These are phyloP conservation scores for Colletotrichum magnum DNA, from an alignment of 2,329 filamentous ascomycete species.

Conservation along the genomic window DNA sequence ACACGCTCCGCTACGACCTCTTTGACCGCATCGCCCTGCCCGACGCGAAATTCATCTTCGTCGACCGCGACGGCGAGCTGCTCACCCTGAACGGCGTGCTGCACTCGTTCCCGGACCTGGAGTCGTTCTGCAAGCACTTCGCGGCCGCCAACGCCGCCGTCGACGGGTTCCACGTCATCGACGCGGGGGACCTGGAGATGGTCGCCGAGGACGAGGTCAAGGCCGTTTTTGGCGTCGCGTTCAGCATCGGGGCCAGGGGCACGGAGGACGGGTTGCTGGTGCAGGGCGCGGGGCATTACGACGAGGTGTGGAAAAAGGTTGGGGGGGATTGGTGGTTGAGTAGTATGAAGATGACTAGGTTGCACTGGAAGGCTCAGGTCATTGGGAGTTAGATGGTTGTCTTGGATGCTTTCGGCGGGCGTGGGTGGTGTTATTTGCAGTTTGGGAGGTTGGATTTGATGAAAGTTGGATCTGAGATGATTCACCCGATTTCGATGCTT, in stretches of 20 bases:
- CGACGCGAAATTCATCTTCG: constrained; percentile 26
- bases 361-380: constrained; percentile 29
- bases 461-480: no score
- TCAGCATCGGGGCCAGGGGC: constrained; percentile 20
- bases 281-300: constrained; percentile 36
- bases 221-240: constrained; percentile 31
- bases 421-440: neutral
- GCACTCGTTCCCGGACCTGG: constrained; percentile 15
- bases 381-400: neutral
- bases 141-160: neutral
- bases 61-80: constrained; percentile 13
- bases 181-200: constrained; percentile 29
- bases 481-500: no score
- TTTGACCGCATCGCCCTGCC: constrained; percentile 37
- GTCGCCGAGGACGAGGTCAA: constrained; percentile 37
- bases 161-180: constrained; percentile 28
- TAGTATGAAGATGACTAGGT: constrained; percentile 32
- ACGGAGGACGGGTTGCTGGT: constrained; percentile 1
- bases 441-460: neutral
- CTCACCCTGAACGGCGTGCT: constrained; percentile 10
- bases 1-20: constrained; percentile 30
- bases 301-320: constrained; percentile 35
- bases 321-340: constrained; percentile 37
- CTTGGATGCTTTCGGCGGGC: neutral
- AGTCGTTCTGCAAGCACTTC: constrained; percentile 26